phyloP scores from a whole-genome alignment of 768 basidiomycete genomes.

The Podaxis sp. region DNA sequence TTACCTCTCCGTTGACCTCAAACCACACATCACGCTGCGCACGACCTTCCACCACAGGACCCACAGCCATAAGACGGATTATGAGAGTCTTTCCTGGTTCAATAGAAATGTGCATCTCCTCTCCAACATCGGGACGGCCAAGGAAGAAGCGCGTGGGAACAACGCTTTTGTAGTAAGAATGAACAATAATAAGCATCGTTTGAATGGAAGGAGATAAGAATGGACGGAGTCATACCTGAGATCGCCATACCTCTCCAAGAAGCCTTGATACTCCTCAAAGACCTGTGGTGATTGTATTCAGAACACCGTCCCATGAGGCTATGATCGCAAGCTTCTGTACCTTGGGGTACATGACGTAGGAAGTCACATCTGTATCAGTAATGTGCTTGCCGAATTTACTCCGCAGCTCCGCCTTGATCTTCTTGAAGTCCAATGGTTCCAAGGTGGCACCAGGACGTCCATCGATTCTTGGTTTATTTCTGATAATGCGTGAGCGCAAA shows the following conservation, averaged over 20 bases:
- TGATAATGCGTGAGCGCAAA: slow-evolving; percentile 85
- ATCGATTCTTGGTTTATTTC: slow-evolving; percentile 92
- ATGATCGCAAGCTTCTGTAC: slow-evolving; percentile 34
- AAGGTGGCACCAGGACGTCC: slow-evolving; percentile 89
- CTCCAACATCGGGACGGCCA: slow-evolving; percentile 84
- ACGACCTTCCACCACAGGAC: slow-evolving; percentile 87
- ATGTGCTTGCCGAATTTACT: slow-evolving; percentile 96
- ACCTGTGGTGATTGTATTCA: slow-evolving; percentile 46
- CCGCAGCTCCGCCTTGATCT: slow-evolving; percentile 89
- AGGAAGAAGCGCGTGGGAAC: slow-evolving; percentile 98
- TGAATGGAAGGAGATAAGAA: neutral
- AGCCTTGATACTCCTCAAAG: slow-evolving; percentile 95
- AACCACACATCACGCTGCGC: slow-evolving; percentile 98
- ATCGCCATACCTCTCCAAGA: slow-evolving; percentile 94
- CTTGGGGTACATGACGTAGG: slow-evolving; percentile 99
- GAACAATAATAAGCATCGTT: neutral
- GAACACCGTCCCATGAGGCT: neutral
- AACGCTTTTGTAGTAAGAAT: slow-evolving; percentile 49
- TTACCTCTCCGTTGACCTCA: slow-evolving; percentile 94
- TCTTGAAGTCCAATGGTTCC: slow-evolving; percentile 90
- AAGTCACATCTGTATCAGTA: slow-evolving; percentile 88
- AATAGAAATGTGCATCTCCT: slow-evolving; percentile 96
- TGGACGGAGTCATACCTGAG: slow-evolving; percentile 58
- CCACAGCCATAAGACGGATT: slow-evolving; percentile 92
- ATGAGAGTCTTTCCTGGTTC: slow-evolving; percentile 97